These are phyloP conservation scores for Aureobasidium sp. DNA, from an alignment of 2,329 filamentous ascomycete genomes.

Conservation along the genomic window DNA sequence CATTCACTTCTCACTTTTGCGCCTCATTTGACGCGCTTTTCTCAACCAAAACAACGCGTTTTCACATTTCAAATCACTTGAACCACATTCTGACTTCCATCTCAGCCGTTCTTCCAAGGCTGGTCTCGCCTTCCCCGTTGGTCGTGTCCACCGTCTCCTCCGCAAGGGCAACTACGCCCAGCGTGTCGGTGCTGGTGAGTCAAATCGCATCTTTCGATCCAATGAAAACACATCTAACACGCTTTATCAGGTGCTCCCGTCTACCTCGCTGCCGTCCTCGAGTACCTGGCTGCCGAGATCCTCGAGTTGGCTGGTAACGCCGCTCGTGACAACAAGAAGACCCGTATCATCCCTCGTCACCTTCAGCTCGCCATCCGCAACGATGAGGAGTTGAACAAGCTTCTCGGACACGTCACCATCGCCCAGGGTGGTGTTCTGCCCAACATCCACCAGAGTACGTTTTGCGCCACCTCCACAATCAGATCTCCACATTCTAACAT, in stretches of 20 bases:
- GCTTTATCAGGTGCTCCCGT: slow-evolving; percentile 63
- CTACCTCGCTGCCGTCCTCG: slow-evolving; percentile 93
- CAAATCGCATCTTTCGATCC: slow-evolving; percentile 12
- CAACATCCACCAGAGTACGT: slow-evolving; percentile 95
- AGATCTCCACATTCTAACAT: slow-evolving; percentile 25
- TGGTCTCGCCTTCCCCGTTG: slow-evolving; percentile 96
- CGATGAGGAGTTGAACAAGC: slow-evolving; percentile 99
- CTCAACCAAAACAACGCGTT: slow-evolving; percentile 22
- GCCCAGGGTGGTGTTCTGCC: slow-evolving; percentile 94
- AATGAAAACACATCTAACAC: slow-evolving; percentile 19
- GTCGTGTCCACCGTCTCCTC: slow-evolving; percentile 97
- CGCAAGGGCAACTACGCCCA: slow-evolving; percentile 99
- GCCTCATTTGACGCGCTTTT: slow-evolving; percentile 35
- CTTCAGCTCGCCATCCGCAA: slow-evolving; percentile 98
- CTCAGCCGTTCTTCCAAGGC: slow-evolving; percentile 95
- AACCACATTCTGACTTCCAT: slow-evolving; percentile 32
- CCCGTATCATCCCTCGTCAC: slow-evolving; percentile 98
- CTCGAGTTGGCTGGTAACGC: slow-evolving; percentile 98
- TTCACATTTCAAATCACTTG: slow-evolving; percentile 14
- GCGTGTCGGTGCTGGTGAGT: slow-evolving; percentile 88
- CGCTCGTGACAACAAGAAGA: slow-evolving; percentile 99
- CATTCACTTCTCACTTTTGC: slow-evolving; percentile 15
- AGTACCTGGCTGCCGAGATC: slow-evolving; percentile 98
- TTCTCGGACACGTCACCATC: slow-evolving; percentile 91
- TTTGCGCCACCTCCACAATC: slow-evolving; percentile 12